Evolutionary conservation across 306 rosid genomes (phyloP).

Genomic region (Sicyos edulis): DNA sequence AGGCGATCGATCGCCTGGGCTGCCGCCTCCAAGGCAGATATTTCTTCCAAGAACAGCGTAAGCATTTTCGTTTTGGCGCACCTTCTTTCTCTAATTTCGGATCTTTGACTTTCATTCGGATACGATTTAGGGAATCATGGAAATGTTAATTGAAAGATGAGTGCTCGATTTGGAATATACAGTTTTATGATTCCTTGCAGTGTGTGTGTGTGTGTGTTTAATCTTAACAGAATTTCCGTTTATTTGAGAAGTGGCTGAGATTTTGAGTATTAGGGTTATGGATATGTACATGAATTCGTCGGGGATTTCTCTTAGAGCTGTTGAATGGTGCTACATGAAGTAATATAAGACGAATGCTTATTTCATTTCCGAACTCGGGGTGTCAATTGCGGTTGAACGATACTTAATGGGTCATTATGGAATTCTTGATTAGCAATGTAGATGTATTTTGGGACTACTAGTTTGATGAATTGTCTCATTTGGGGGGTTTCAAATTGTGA

Average conservation of each 20-base stretch:
- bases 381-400: background rate
- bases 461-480: background rate
- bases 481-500: background rate
- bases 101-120: background rate
- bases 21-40: constrained; percentile 88
- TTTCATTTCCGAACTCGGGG: background rate
- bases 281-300: background rate
- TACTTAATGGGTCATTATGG: background rate
- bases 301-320: background rate
- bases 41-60: constrained; percentile 85
- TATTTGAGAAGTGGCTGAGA: background rate
- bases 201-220: background rate
- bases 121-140: background rate
- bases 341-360: background rate
- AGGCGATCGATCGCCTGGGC: constrained; percentile 91
- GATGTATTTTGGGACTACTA: background rate
- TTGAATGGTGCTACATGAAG: background rate
- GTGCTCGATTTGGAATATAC: background rate
- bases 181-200: background rate
- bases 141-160: background rate
- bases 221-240: background rate
- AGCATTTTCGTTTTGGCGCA: constrained; percentile 15
- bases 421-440: background rate
- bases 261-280: background rate
- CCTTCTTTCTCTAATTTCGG: background rate